These are phyloP conservation scores for Mesembryanthemum crystallinum DNA, from an alignment of 148 eudicot genomes.

Conservation along the genomic window DNA sequence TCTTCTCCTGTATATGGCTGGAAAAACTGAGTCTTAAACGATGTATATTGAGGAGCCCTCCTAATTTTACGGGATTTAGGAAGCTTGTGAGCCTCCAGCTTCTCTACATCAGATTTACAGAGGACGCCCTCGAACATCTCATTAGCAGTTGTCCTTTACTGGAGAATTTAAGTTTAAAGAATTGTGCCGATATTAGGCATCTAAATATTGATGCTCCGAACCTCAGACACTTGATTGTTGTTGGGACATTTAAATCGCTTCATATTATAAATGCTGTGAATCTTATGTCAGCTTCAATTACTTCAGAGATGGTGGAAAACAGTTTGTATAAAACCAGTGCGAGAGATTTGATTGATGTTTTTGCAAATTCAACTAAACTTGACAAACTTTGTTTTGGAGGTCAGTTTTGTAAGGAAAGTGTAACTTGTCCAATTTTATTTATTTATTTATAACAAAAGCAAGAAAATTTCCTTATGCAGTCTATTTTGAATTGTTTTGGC, in stretches of 20 bases:
- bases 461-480: neutral
- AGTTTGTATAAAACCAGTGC: constrained; percentile 3
- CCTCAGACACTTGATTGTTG: constrained; percentile 17
- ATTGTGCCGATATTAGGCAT: constrained; percentile 14
- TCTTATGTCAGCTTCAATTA: constrained; percentile 17
- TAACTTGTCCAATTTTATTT: neutral
- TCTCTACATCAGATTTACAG: neutral
- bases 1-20: constrained; percentile 20
- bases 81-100: constrained; percentile 29
- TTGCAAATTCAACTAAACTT: constrained; percentile 22
- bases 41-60: constrained; percentile 8
- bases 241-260: constrained; percentile 24
- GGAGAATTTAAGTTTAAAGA: constrained; percentile 13
- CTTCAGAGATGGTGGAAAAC: neutral
- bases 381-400: constrained; percentile 23
- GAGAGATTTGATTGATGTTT: constrained; percentile 11
- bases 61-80: constrained; percentile 18
- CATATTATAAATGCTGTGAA: constrained; percentile 13
- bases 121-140: constrained; percentile 12
- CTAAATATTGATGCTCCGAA: constrained; percentile 19
- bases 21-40: constrained; percentile 25
- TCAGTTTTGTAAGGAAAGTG: constrained; percentile 26
- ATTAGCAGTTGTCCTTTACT: constrained; percentile 18
- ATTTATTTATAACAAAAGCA: too few relatives aligned
- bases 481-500: neutral